Percentiles rank a stretch among this genome's conserved stretches.
phyloP scores from a whole-genome alignment of 495 filamentous ascomycete genomes.

The Saxophila tyrrhenica region DNA sequence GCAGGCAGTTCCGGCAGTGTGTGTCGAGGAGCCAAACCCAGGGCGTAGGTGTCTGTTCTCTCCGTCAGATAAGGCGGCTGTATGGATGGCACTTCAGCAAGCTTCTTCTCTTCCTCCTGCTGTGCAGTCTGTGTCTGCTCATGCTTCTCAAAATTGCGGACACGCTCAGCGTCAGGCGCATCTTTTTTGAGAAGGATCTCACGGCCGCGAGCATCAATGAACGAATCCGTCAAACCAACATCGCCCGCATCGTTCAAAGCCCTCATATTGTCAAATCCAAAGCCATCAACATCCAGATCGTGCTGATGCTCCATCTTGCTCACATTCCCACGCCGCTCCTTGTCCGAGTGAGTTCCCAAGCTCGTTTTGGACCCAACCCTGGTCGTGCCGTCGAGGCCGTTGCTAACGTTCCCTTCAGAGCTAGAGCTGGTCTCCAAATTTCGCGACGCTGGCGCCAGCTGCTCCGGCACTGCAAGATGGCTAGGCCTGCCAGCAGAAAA shows the following conservation, averaged over 20 bases:
- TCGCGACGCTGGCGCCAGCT: too few species aligned
- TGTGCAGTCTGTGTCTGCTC: neutral
- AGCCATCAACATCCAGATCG: constrained; percentile 17
- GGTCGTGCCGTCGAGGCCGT: constrained; percentile 1
- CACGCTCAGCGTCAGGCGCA: constrained; percentile 7
- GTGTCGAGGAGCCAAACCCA: constrained; percentile 50
- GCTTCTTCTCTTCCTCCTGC: neutral
- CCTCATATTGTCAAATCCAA: constrained; percentile 14
- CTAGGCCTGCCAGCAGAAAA: constrained; percentile 1
- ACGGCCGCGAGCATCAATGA: constrained; percentile 3
- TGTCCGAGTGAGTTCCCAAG: neutral
- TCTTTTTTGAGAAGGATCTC: constrained; percentile 16
- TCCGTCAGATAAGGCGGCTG: constrained; percentile 17
- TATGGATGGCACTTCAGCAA: neutral
- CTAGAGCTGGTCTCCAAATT: constrained; percentile 1
- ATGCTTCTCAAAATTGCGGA: neutral
- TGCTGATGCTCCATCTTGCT: constrained; percentile 6
- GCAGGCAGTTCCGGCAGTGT: constrained; percentile 55
- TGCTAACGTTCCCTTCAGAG: neutral
- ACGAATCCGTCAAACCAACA: constrained; percentile 10
- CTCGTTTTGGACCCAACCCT: neutral
- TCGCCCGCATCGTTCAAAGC: constrained; percentile 7
- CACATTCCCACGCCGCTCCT: neutral
- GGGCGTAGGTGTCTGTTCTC: constrained; percentile 39
- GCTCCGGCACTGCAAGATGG: too few species aligned